Evolutionary conservation across 2,329 filamentous ascomycete genomes (phyloP).

Genomic region (Fonsecaea nubica): DNA sequence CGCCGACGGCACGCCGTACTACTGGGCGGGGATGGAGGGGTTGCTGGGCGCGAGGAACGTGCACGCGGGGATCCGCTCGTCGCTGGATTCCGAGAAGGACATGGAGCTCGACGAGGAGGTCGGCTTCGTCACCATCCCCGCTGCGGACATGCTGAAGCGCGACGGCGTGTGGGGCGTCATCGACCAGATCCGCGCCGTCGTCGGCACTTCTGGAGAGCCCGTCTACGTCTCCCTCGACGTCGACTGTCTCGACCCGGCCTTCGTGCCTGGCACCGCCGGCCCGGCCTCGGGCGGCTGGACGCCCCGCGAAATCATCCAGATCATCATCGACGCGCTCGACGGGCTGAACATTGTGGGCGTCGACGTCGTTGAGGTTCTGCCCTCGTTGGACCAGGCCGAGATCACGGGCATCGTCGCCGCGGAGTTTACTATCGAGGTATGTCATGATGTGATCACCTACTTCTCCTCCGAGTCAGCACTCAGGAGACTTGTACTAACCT

Average conservation of each 20-base stretch:
- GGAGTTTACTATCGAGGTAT: constrained; percentile 28
- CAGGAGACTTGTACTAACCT: neutral
- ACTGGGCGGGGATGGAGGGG: constrained; percentile 25
- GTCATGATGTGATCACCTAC: neutral
- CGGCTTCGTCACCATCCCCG: constrained; percentile 24
- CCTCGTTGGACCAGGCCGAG: constrained; percentile 22
- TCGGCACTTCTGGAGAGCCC: constrained; percentile 12
- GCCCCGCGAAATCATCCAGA: constrained; percentile 24
- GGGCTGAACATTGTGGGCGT: constrained; percentile 29
- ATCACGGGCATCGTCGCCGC: constrained; percentile 29
- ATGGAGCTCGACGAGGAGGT: constrained; percentile 15
- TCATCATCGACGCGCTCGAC: constrained; percentile 25
- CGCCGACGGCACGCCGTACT: constrained; percentile 26
- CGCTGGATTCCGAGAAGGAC: constrained; percentile 17
- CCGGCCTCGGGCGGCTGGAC: constrained; percentile 29
- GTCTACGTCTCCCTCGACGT: constrained; percentile 30
- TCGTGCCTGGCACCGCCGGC: constrained; percentile 23
- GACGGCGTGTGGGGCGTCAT: constrained; percentile 24
- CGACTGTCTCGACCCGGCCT: constrained; percentile 23
- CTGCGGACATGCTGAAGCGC: constrained; percentile 20
- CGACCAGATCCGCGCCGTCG: constrained; percentile 18
- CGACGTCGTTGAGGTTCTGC: constrained; percentile 29
- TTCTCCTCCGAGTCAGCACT: neutral
- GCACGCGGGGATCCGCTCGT: constrained; percentile 26
- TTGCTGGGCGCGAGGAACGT: constrained; percentile 12